phyloP scores from a whole-genome alignment of 1,284 basidiomycete genomes.

The Boletus putidus region DNA sequence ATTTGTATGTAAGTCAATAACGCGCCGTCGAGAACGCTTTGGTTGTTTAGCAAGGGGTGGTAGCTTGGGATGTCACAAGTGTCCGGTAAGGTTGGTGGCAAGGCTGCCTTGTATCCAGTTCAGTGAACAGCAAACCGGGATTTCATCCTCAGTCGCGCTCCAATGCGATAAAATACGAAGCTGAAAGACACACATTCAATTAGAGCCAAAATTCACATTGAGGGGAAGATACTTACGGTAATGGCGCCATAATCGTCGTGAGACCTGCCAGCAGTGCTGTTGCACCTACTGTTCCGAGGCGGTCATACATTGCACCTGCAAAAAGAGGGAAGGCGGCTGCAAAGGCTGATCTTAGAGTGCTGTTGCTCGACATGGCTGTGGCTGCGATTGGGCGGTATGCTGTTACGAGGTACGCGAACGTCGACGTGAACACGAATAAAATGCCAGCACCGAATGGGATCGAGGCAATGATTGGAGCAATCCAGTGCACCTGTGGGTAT shows the following conservation, averaged over 20 bases:
- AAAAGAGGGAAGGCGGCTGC: constrained; percentile 77
- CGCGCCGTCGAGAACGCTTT: too few species aligned
- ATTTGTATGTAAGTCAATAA: too few species aligned
- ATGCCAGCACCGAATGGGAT: constrained; percentile 61
- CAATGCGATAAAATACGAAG: too few species aligned
- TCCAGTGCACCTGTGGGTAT: constrained; percentile 69
- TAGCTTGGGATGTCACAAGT: too few species aligned
- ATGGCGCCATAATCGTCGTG: constrained; percentile 63
- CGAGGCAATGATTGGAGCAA: constrained; percentile 63
- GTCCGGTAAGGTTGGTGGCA: too few species aligned
- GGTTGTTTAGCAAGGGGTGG: too few species aligned
- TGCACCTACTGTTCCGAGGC: constrained; percentile 71
- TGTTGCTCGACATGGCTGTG: constrained; percentile 74
- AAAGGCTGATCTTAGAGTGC: constrained; percentile 62
- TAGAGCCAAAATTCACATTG: too few species aligned
- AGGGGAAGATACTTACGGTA: constrained; percentile 66
- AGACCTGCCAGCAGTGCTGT: constrained; percentile 75
- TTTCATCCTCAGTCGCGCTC: too few species aligned
- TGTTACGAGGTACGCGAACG: constrained; percentile 70
- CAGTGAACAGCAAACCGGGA: too few species aligned
- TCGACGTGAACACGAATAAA: constrained; percentile 63
- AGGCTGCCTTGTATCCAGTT: too few species aligned
- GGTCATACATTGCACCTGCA: constrained; percentile 56
- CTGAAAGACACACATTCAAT: too few species aligned
- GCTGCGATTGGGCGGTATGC: constrained; percentile 79